Conservation (phyloP, 1,284 basidiomycete genomes). For the Ustilago bromivora region DNA sequence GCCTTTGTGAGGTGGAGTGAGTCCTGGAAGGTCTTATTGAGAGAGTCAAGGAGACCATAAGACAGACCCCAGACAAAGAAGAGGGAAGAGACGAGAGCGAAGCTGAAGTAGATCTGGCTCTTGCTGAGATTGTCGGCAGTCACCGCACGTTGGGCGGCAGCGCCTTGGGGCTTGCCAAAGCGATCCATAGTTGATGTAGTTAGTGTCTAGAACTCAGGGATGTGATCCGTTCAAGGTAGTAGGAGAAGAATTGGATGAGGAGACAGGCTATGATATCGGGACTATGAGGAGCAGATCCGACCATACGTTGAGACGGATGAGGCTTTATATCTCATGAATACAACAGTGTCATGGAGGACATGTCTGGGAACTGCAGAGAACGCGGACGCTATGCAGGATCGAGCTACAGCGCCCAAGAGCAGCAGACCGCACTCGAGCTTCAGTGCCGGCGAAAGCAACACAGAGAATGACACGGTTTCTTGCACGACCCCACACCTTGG, state of each 20-base stretch:
- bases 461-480: not conserved
- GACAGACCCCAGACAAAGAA: constrained; percentile 81
- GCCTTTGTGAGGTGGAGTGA: constrained; percentile 80
- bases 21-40: constrained; percentile 83
- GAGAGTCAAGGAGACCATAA: constrained; percentile 81
- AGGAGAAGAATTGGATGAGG: not conserved
- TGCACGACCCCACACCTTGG: constrained; percentile 18
- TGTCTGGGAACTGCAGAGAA: not conserved
- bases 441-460: not conserved
- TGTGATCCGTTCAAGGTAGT: not conserved
- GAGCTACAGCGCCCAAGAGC: not conserved
- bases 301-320: not conserved
- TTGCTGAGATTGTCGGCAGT: constrained; percentile 36
- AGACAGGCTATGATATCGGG: not conserved
- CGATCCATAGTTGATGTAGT: constrained; percentile 23
- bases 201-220: not conserved
- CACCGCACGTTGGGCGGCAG: constrained; percentile 32
- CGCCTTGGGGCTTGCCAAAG: constrained; percentile 29
- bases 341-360: not conserved
- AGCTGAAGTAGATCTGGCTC: constrained; percentile 71
- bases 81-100: constrained; percentile 79
- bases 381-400: not conserved
- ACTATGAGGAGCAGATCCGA: not conserved
- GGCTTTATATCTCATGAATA: not conserved
- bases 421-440: not conserved